Evolutionary conservation across 2,329 filamentous ascomycete species (phyloP), one percentile per base, ranked within the genome.

Genomic region (Xenoacremonium recifei): DNA sequence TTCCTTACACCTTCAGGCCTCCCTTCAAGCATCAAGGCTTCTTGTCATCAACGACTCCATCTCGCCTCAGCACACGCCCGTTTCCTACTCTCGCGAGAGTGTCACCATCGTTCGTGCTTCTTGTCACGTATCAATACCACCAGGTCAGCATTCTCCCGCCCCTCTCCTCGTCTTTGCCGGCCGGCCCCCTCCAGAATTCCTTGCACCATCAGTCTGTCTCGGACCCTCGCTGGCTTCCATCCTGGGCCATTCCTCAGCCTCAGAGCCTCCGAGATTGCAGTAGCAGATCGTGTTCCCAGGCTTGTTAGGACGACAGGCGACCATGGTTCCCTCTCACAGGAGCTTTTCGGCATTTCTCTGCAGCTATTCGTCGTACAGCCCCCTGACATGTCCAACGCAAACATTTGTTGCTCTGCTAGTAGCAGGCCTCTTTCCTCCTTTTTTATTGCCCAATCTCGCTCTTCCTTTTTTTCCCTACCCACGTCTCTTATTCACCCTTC

Each of bases 311-410:
- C 44, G 23, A 27, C 30, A 40, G n/a, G n/a, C n/a, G n/a, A n/a
- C n/a, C n/a, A n/a, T n/a, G n/a, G 37, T 47, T 23, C 40, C 44
- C 39, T 39, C 13, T 17, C 17, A 37, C n/a, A n/a, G n/a, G 11
- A 32, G 21, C 44, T 47, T 39, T 30, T 57, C 43, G 48, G 44
- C 49, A 48, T 39, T 47, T 46, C 42, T 45, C 45, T 47, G 36
- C 36, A 21, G n/a, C 7, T 35, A 25, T 39, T n/a, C n/a, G 58
- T 60, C 51, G 44, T 42, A 58, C 57, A 44, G 43, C 34, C 45
- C 48, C 41, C n/a, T 57, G 39, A 21, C 36, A 45, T 65, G 58
- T 66, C 53, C 60, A 53, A 58, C 53, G 47, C 55, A 59, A 61
- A 50, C 51, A 58, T 52, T 57, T 54, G 29, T 32, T 39, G 34